A percentile compares a stretch with the other conserved stretches of the same genome.
Conservation (phyloP, 1,284 basidiomycete species). For the Trichosporon sp. region DNA sequence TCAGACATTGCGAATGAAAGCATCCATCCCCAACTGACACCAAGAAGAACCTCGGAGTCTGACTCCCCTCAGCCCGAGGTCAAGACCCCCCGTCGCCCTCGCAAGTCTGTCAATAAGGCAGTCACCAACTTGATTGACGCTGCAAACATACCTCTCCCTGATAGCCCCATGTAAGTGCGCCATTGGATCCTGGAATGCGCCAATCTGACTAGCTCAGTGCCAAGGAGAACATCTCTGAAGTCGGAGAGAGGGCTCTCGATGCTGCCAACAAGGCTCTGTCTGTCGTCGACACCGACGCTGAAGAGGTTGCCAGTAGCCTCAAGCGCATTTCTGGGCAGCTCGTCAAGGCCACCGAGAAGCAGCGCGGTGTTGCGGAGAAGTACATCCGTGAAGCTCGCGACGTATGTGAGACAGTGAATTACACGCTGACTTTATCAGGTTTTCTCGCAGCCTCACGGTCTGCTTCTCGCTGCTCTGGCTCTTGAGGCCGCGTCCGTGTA, state of each 20-base stretch:
- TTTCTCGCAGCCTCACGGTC: constrained; percentile 42
- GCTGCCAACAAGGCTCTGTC: constrained; percentile 29
- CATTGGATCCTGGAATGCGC: neutral
- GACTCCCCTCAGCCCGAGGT: constrained; percentile 38
- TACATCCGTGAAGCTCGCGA: constrained; percentile 37
- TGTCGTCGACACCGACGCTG: constrained; percentile 32
- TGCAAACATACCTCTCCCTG: constrained; percentile 48
- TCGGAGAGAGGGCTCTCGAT: constrained; percentile 27
- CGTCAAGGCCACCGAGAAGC: constrained; percentile 29
- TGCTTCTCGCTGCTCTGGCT: constrained; percentile 39
- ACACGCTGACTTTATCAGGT: constrained; percentile 31
- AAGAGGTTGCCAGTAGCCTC: constrained; percentile 27
- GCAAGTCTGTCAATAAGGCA: constrained; percentile 46
- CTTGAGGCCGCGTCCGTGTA: constrained; percentile 48
- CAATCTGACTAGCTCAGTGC: constrained; percentile 13
- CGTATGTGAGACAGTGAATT: neutral
- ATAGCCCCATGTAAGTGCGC: constrained; percentile 43
- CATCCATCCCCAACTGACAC: constrained; percentile 15
- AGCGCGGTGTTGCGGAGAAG: constrained; percentile 31
- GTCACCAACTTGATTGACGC: constrained; percentile 45
- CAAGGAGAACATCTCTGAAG: constrained; percentile 23
- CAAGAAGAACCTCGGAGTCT: constrained; percentile 26
- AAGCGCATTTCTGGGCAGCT: constrained; percentile 24
- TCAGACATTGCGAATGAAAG: neutral
- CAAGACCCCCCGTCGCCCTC: constrained; percentile 35